A percentile compares a stretch with the other conserved stretches of the same genome.
Conservation (phyloP, 1,284 basidiomycete species). For the Cryptococcus maquisensis region DNA sequence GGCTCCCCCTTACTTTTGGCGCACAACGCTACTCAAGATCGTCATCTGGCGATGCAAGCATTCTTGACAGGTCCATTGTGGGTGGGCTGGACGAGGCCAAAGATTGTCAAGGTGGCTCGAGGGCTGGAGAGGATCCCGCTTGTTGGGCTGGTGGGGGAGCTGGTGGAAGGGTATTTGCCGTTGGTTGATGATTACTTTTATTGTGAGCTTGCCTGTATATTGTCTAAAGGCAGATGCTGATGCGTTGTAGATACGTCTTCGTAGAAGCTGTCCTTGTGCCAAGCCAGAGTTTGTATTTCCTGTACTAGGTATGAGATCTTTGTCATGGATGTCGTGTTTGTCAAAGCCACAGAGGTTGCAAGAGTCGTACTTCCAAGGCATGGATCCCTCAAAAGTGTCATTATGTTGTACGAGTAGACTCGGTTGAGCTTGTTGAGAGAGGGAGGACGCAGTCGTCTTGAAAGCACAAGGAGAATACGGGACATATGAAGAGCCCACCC, state of each 20-base stretch:
- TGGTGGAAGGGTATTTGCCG: constrained; percentile 85
- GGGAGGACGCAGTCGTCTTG: no score
- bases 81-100: constrained; percentile 80
- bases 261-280: background rate
- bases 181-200: constrained; percentile 94
- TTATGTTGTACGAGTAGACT: no score
- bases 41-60: constrained; percentile 72
- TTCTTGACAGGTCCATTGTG: constrained; percentile 84
- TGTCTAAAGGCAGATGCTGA: background rate
- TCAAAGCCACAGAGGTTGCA: no score
- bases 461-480: no score
- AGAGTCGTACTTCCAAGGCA: no score
- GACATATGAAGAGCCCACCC: no score
- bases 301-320: background rate
- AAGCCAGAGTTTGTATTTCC: background rate
- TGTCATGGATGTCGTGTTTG: constrained; percentile 1
- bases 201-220: constrained; percentile 58
- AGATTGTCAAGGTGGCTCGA: constrained; percentile 59
- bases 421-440: no score
- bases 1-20: constrained; percentile 31
- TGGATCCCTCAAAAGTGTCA: no score
- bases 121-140: constrained; percentile 63
- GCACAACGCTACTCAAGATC: constrained; percentile 76
- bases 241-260: constrained; percentile 21
- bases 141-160: constrained; percentile 67